These are phyloP conservation scores for Teratosphaeria destructans DNA, from an alignment of 2,329 filamentous ascomycete species.

Conservation along the genomic window DNA sequence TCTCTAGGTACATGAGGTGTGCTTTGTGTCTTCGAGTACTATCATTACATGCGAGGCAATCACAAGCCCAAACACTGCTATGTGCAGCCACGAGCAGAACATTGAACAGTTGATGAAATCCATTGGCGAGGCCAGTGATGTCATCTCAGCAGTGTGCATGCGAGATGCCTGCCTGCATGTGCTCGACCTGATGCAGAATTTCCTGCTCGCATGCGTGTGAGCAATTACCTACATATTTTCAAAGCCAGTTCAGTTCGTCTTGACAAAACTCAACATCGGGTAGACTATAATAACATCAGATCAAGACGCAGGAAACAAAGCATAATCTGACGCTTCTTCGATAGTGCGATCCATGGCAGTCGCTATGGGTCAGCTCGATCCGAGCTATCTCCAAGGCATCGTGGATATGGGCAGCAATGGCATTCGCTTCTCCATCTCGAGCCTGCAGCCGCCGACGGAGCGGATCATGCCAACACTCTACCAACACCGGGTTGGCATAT, in stretches of 20 bases:
- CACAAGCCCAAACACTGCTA: too few relatives aligned
- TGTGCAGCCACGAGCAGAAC: too few relatives aligned
- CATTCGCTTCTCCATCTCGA: constrained; percentile 83
- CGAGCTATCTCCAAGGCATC: constrained; percentile 20
- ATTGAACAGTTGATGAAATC: background rate
- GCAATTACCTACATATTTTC: too few relatives aligned
- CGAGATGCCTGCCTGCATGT: too few relatives aligned
- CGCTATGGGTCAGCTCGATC: background rate
- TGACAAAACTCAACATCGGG: background rate
- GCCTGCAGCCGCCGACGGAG: constrained; percentile 59
- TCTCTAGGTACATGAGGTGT: too few relatives aligned
- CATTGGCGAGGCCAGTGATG: background rate
- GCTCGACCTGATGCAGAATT: background rate
- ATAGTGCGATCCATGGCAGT: background rate
- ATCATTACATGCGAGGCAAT: too few relatives aligned
- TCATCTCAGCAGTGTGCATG: background rate
- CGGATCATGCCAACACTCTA: constrained; percentile 70
- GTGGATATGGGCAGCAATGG: constrained; percentile 58
- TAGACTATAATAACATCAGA: background rate
- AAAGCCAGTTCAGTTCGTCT: background rate
- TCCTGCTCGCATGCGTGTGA: background rate
- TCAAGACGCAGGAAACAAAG: background rate
- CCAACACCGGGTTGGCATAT: constrained; percentile 68
- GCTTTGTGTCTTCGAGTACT: too few relatives aligned
- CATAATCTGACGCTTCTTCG: background rate